Percentiles rank a stretch among this genome's conserved stretches.
These are phyloP conservation scores for Neoboletus brunneissimus DNA, from an alignment of 768 basidiomycete genomes.

Conservation along the genomic window DNA sequence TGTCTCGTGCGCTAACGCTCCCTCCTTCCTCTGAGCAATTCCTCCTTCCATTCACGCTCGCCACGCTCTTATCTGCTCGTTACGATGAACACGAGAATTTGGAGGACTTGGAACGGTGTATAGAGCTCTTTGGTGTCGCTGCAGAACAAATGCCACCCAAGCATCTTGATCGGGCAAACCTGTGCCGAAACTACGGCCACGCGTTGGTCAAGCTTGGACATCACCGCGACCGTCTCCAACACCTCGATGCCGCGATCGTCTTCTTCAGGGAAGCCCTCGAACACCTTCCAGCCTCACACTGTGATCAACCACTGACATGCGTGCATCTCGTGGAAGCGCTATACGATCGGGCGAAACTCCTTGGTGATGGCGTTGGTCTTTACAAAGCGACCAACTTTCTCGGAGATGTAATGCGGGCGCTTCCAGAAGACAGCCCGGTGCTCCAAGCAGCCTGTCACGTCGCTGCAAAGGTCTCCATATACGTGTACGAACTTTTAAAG, in stretches of 20 bases:
- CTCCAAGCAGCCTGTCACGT: not conserved
- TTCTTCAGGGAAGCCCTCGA: slow-evolving; percentile 5
- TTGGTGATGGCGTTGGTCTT: not conserved
- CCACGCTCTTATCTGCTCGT: slow-evolving; percentile 14
- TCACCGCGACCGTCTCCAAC: slow-evolving; percentile 3
- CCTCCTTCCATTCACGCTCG: slow-evolving; percentile 1
- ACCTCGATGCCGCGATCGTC: slow-evolving; percentile 9
- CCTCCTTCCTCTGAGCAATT: slow-evolving; percentile 9
- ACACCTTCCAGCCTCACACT: slow-evolving; percentile 12
- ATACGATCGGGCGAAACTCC: not conserved
- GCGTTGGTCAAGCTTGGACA: slow-evolving; percentile 4
- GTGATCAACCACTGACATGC: not conserved
- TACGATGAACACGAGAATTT: not conserved
- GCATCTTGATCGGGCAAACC: not conserved
- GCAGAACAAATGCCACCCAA: slow-evolving; percentile 11
- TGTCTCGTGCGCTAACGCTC: slow-evolving; percentile 8
- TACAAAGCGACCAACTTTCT: not conserved
- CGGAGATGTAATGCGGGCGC: not conserved
- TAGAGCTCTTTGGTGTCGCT: slow-evolving; percentile 12
- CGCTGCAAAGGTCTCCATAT: not conserved
- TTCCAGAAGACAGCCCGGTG: slow-evolving; percentile 9
- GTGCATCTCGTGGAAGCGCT: slow-evolving; percentile 3
- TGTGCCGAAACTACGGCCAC: slow-evolving; percentile 14
- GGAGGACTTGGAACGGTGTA: slow-evolving; percentile 15
- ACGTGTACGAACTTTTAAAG: not conserved